Evolutionary conservation across 2,329 filamentous ascomycete species (phyloP), one percentile per base, ranked within the genome.

Genomic region (Penicillium olsonii): DNA sequence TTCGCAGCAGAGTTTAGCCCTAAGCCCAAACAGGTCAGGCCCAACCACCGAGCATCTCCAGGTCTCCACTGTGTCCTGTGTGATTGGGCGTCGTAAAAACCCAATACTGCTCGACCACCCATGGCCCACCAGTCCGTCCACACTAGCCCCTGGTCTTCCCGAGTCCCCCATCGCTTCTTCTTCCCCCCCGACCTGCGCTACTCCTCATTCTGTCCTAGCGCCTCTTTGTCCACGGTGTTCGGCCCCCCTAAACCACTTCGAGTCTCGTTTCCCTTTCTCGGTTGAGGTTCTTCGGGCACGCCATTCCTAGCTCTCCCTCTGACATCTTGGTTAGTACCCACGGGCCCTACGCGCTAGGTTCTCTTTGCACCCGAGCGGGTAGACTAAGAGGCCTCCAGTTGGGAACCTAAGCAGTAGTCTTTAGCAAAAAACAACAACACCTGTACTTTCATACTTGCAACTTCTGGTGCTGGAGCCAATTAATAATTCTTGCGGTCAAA

Each of bases 161-260:
- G 58, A 60, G 55, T 51, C 18, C 15, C 15, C 61, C 61, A 66
- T 63, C 57, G 53, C 58, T 62, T 63, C 53, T 56, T 50, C 52
- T 63, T 61, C 59, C 64, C 59, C 64, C 66, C 67, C 68, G 60
- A 63, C 63, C 35, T 69, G 58, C 68, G 57, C 68, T 70, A 70
- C 59, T 48, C 60, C 64, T 50, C 40, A 53, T 67, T 66, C 54
- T 58, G 52, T 50, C 53, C 55, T 70, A 71, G 67, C 57, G 53
- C 52, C 57, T 56, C 41, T 45, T 55, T 46, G 35, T 54, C 54
- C 58, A 38, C 57, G 56, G 54, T 53, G 12, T 35, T 22, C 26
- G 12, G 22, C 24, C 34, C 35, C 31, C 26, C 54, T 52, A 57
- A 33, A 27, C 56, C 45, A 5, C 18, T 41, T 57, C 41, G 1